Percentiles rank a stretch among this genome's conserved stretches.
phyloP scores from a whole-genome alignment of 2,329 filamentous ascomycete species.

The Aspergillus texensis region DNA sequence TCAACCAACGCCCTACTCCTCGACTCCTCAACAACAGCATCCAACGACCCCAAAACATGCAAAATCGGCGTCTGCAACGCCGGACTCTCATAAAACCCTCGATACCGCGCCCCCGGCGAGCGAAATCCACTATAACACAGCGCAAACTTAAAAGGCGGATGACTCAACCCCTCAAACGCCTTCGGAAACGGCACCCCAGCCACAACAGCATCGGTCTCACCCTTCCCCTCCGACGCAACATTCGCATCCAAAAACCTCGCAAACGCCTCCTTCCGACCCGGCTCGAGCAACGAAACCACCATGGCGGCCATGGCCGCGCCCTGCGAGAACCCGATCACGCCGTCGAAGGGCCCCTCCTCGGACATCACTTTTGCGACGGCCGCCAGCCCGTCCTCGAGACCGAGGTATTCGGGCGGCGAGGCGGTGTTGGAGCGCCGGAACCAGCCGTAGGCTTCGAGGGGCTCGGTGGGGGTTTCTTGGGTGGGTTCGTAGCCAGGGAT shows the following conservation, averaged over 20 bases:
- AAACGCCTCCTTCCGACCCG: constrained; percentile 51
- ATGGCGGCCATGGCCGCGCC: constrained; percentile 74
- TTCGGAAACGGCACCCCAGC: constrained; percentile 57
- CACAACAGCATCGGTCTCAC: constrained; percentile 19
- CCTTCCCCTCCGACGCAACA: constrained; percentile 19
- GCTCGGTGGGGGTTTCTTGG: constrained; percentile 38
- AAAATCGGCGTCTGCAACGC: constrained; percentile 74
- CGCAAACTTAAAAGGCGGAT: constrained; percentile 68
- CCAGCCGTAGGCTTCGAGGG: constrained; percentile 78
- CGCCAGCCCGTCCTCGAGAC: constrained; percentile 69
- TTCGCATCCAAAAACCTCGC: constrained; percentile 37
- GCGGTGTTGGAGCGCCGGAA: constrained; percentile 69
- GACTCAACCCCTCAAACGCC: constrained; percentile 48
- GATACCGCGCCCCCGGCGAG: constrained; percentile 63
- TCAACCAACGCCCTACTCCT: constrained; percentile 70
- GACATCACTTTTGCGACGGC: constrained; percentile 64
- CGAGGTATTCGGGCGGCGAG: constrained; percentile 65
- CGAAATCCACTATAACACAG: constrained; percentile 78
- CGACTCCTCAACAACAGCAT: constrained; percentile 83
- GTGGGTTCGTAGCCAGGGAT: constrained; percentile 68
- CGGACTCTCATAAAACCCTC: constrained; percentile 70
- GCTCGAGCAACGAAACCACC: constrained; percentile 72
- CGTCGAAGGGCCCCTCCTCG: constrained; percentile 71
- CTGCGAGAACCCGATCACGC: constrained; percentile 80
- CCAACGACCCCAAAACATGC: constrained; percentile 80